Evolutionary conservation across 345 rosid species (phyloP).

Genomic region (Cochlearia excelsa): DNA sequence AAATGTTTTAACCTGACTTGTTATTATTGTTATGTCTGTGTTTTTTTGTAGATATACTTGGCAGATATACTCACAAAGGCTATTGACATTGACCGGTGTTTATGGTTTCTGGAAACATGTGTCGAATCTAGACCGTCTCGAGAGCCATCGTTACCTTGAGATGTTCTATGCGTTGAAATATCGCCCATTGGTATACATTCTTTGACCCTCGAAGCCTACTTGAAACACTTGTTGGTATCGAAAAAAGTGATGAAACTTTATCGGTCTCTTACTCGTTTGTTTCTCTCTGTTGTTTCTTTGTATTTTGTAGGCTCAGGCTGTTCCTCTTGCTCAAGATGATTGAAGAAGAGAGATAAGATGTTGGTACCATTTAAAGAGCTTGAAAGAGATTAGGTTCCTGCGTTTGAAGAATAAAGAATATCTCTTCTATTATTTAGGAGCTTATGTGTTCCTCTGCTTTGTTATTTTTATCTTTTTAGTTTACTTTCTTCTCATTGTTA

Average conservation of each 20-base stretch:
- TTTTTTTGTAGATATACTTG: conserved; percentile 64
- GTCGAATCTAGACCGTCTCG: conserved; percentile 80
- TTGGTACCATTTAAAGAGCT: neutral
- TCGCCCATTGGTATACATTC: conserved; percentile 57
- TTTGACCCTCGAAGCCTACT: too few relatives aligned
- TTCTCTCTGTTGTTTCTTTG: neutral
- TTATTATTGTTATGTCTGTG: neutral
- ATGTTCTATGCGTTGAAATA: conserved; percentile 90
- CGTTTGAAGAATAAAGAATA: neutral
- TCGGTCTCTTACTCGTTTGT: neutral
- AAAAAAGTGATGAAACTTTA: too few relatives aligned
- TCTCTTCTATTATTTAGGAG: conserved; percentile 1
- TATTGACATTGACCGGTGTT: conserved; percentile 78
- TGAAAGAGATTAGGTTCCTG: too few relatives aligned
- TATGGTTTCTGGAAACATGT: conserved; percentile 97
- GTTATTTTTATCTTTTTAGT: neutral
- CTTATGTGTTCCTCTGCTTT: conserved; percentile 33
- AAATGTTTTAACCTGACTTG: neutral
- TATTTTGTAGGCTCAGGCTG: conserved; percentile 71
- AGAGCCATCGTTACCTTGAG: conserved; percentile 88
- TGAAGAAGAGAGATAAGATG: neutral
- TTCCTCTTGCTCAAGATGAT: conserved; percentile 48
- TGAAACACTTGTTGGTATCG: too few relatives aligned
- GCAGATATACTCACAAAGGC: conserved; percentile 84
- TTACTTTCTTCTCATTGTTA: conserved; percentile 20